These are phyloP conservation scores for Saccharomyces paradoxus DNA, from an alignment of 805 yeast species.

Conservation along the genomic window DNA sequence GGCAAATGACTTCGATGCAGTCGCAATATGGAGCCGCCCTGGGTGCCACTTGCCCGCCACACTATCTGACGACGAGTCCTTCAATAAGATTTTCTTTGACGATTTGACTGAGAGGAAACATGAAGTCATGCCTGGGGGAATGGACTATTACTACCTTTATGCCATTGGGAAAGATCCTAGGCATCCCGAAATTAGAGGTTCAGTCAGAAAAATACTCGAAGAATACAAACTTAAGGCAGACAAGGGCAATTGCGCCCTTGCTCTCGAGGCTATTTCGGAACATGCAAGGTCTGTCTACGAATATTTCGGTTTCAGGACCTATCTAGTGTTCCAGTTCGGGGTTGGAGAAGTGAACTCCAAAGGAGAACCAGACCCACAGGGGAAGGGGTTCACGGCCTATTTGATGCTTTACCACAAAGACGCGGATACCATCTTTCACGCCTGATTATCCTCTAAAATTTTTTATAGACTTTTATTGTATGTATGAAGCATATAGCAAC, in stretches of 20 bases:
- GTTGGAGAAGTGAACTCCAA: constrained; percentile 25
- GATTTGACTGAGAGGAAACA: constrained; percentile 15
- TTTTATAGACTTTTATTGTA: background rate
- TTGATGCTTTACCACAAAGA: constrained; percentile 30
- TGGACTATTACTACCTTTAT: constrained; percentile 27
- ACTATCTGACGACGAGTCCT: constrained; percentile 22
- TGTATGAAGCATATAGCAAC: background rate
- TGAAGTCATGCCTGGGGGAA: constrained; percentile 21
- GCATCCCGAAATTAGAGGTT: constrained; percentile 23
- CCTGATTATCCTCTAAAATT: background rate
- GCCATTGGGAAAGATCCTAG: constrained; percentile 29
- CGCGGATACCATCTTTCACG: constrained; percentile 8
- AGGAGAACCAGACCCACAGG: constrained; percentile 24
- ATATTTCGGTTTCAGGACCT: constrained; percentile 29
- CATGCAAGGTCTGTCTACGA: constrained; percentile 30
- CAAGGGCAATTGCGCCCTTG: constrained; percentile 23
- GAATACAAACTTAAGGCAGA: constrained; percentile 26
- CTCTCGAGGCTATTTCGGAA: constrained; percentile 30
- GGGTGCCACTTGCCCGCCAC: constrained; percentile 19
- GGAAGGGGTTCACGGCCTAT: constrained; percentile 27
- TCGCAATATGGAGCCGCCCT: constrained; percentile 27
- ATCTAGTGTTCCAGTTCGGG: constrained; percentile 25
- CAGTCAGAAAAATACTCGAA: constrained; percentile 28
- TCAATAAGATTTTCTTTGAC: constrained; percentile 26
- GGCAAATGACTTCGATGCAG: constrained; percentile 29